Evolutionary conservation across 495 filamentous ascomycete genomes (phyloP), one percentile per base, ranked within the genome.

Genomic region (Daldinia childiae): DNA sequence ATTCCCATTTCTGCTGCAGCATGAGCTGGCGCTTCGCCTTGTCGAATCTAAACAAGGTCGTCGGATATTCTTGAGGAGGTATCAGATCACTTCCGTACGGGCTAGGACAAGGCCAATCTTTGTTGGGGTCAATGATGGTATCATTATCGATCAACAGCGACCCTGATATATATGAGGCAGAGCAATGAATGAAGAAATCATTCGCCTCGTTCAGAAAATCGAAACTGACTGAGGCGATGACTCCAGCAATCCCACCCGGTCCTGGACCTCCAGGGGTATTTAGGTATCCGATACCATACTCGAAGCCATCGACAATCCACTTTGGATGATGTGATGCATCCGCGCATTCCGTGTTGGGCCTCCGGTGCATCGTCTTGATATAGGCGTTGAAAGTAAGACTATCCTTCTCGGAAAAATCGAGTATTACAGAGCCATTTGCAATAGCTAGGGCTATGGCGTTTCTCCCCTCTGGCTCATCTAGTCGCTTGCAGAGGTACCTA

Each of bases 121-220:
- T n/a, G n/a, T n/a, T n/a, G n/a, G n/a, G n/a, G n/a, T n/a, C n/a
- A n/a, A n/a, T n/a, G n/a, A n/a, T n/a, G n/a, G n/a, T n/a, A n/a
- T n/a, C n/a, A n/a, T n/a, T n/a, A n/a, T n/a, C n/a, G n/a, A n/a
- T n/a, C n/a, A n/a, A n/a, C n/a, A n/a, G n/a, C n/a, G n/a, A n/a
- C n/a, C n/a, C n/a, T n/a, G n/a, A n/a, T n/a, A n/a, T n/a, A n/a
- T n/a, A n/a, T n/a, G n/a, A n/a, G n/a, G n/a, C n/a, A n/a, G n/a
- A n/a, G n/a, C n/a, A n/a, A n/a, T n/a, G n/a, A n/a, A n/a, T n/a
- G n/a, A 32, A 32, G 30, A 32, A 9, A n/a, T n/a, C 63, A 11
- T 66, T 66, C 27, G 54, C 54, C 29, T 66, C 48, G 21, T 66
- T 66, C 19, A 58, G 21, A 38, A 66, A 3, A 17, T 58, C 14